A percentile compares a stretch with the other conserved stretches of the same genome.
phyloP scores from a whole-genome alignment of 2,329 filamentous ascomycete genomes.

The Fusarium austroafricanum region DNA sequence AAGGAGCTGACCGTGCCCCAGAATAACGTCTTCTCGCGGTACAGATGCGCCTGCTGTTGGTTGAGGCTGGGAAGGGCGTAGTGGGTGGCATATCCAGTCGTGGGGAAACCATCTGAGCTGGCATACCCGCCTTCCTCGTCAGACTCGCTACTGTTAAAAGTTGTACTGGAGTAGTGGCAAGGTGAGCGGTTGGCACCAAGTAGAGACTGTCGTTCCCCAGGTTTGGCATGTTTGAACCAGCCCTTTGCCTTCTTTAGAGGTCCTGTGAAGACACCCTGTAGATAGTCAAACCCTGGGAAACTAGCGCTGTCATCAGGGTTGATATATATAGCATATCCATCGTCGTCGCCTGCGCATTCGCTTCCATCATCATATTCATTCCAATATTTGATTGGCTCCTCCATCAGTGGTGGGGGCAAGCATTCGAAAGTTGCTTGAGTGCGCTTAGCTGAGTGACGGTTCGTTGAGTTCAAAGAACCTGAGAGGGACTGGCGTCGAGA shows the following conservation, averaged over 20 bases:
- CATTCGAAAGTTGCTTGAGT: conserved; percentile 47
- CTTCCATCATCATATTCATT: conserved; percentile 89
- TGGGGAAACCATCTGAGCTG: conserved; percentile 63
- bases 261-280: conserved; percentile 63
- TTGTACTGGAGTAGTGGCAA: conserved; percentile 48
- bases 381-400: conserved; percentile 71
- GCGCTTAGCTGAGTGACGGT: conserved; percentile 39
- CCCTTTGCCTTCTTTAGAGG: conserved; percentile 64
- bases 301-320: conserved; percentile 71
- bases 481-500: conserved; percentile 21
- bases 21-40: conserved; percentile 67
- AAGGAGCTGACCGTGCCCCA: conserved; percentile 67
- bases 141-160: conserved; percentile 52
- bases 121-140: conserved; percentile 63
- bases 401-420: conserved; percentile 47
- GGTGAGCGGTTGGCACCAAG: conserved; percentile 44
- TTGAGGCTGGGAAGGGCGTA: conserved; percentile 65
- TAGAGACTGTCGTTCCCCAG: conserved; percentile 47
- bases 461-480: conserved; percentile 16
- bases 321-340: conserved; percentile 77
- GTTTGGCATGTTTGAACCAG: conserved; percentile 58
- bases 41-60: conserved; percentile 62
- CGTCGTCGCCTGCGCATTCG: conserved; percentile 67
- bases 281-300: conserved; percentile 72
- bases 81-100: conserved; percentile 64